Percentiles rank a stretch among this genome's conserved stretches.
These are phyloP conservation scores for Phytophthora palmivora DNA, from an alignment of 352 stramenopile genomes.

Conservation along the genomic window DNA sequence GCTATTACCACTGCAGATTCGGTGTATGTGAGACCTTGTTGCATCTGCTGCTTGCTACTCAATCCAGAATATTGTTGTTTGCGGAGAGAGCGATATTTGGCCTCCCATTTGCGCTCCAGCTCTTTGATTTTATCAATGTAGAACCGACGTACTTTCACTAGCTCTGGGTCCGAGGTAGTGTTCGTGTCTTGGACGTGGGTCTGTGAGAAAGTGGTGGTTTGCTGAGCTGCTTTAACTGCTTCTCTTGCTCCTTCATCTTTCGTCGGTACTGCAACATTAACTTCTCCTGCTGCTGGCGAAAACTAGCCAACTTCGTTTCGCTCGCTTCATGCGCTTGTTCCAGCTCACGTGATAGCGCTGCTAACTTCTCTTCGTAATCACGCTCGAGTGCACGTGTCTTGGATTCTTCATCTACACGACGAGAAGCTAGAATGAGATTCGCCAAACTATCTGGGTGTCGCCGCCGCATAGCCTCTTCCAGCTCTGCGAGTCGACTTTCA, in stretches of 20 bases:
- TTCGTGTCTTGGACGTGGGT: slow-evolving; percentile 17
- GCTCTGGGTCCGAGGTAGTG: slow-evolving; percentile 36
- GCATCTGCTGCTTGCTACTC: slow-evolving; percentile 16
- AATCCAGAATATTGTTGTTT: slow-evolving; percentile 51
- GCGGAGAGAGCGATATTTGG: slow-evolving; percentile 65
- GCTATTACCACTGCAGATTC: slow-evolving; percentile 47
- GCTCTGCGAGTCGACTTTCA: slow-evolving; percentile 63
- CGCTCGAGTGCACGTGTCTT: slow-evolving; percentile 47
- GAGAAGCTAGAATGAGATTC: slow-evolving; percentile 78
- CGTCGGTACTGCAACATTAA: slow-evolving; percentile 76
- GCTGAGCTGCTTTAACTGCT: slow-evolving; percentile 37
- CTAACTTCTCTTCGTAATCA: slow-evolving; percentile 50
- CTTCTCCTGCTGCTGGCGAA: slow-evolving; percentile 84
- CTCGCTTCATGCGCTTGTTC: slow-evolving; percentile 54
- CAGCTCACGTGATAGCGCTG: slow-evolving; percentile 53
- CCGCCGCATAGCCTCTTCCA: slow-evolving; percentile 80
- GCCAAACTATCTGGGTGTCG: slow-evolving; percentile 82
- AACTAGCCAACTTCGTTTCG: slow-evolving; percentile 68
- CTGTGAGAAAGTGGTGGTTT: slow-evolving; percentile 19
- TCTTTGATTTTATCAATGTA: slow-evolving; percentile 83
- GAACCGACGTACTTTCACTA: slow-evolving; percentile 69
- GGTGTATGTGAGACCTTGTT: slow-evolving; percentile 40
- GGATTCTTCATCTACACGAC: slow-evolving; percentile 70
- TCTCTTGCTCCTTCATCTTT: slow-evolving; percentile 62
- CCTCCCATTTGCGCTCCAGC: slow-evolving; percentile 76